Evolutionary conservation across 2,329 filamentous ascomycete species (phyloP).

Genomic region (Fusarium sp.): DNA sequence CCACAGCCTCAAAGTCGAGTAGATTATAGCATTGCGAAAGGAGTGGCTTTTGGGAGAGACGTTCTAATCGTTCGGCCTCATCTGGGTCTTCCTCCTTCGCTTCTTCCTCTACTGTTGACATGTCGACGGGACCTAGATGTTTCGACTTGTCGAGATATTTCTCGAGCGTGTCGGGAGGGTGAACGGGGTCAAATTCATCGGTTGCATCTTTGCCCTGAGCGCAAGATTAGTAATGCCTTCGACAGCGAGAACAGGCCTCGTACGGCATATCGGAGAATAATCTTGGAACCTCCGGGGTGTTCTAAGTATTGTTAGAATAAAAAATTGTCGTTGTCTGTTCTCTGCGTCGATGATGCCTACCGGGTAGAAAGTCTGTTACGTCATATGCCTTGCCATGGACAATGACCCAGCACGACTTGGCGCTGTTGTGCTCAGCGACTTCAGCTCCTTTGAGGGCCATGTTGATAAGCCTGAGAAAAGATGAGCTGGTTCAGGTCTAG

Average conservation of each 20-base stretch:
- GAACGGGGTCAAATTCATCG: background rate
- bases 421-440: constrained; percentile 78
- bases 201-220: constrained; percentile 19
- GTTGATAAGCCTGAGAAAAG: constrained; percentile 10
- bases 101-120: background rate
- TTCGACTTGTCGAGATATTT: background rate
- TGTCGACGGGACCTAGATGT: background rate
- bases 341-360: background rate
- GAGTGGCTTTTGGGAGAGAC: constrained; percentile 1
- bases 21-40: constrained; percentile 16
- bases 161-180: background rate
- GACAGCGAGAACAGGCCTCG: fast-evolving
- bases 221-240: fast-evolving
- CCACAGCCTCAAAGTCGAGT: constrained; percentile 16
- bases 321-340: background rate
- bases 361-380: constrained; percentile 25
- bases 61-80: background rate
- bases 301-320: background rate
- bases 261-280: constrained; percentile 29
- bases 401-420: constrained; percentile 92
- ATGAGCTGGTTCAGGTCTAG: background rate
- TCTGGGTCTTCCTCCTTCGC: background rate
- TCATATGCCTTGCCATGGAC: constrained; percentile 64
- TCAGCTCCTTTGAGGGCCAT: constrained; percentile 64
- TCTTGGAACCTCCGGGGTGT: constrained; percentile 20